These are phyloP conservation scores for Trichoderma aggressivum DNA, from an alignment of 2,329 filamentous ascomycete species.

Conservation along the genomic window DNA sequence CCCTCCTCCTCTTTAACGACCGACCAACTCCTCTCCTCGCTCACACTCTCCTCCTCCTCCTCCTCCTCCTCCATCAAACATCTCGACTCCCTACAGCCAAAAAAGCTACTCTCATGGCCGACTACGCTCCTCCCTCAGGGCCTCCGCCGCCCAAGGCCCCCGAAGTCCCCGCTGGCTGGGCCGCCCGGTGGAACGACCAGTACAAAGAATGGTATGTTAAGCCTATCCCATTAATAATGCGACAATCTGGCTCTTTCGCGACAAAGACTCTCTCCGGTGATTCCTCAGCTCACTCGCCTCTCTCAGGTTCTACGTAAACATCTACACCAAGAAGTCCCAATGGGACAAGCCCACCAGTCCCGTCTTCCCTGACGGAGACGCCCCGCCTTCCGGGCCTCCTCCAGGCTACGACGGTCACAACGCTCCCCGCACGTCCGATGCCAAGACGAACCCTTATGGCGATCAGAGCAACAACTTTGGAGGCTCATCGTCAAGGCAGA, in stretches of 20 bases:
- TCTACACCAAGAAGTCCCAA: constrained; percentile 81
- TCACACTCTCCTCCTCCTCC: not conserved
- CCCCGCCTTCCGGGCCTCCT: constrained; percentile 57
- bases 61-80: not conserved
- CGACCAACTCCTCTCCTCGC: not conserved
- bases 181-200: constrained; percentile 78
- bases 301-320: constrained; percentile 85
- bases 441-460: constrained; percentile 71
- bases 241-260: not conserved
- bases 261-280: not conserved
- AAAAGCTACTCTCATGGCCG: constrained; percentile 42
- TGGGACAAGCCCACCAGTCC: constrained; percentile 80
- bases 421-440: constrained; percentile 43
- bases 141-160: constrained; percentile 61
- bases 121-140: constrained; percentile 52
- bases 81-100: not conserved
- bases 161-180: constrained; percentile 67
- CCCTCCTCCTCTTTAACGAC: constrained; percentile 1
- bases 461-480: constrained; percentile 36
- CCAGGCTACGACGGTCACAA: constrained; percentile 57
- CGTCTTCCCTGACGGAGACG: constrained; percentile 49
- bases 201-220: constrained; percentile 73
- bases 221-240: not conserved
- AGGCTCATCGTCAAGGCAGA: constrained; percentile 30
- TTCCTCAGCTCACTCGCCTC: not conserved